Base-by-base conservation (phyloP, 2,329 filamentous ascomycete genomes). In the Fusarium sp. region DNA sequence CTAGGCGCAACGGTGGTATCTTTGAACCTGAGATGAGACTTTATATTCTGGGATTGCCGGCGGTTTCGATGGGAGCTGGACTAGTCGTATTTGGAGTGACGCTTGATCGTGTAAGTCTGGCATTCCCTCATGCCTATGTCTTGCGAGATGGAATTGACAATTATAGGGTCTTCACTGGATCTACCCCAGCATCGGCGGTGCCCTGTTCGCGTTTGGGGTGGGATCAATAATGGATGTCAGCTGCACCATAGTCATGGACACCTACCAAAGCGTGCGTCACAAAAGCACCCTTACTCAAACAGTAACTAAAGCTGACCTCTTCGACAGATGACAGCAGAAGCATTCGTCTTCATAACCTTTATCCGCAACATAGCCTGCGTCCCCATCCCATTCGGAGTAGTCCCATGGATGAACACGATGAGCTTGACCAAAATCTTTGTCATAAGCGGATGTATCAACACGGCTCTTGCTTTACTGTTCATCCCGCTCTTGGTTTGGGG, bases 161-260 rank as follows among this genome's bases (percentile, higher is more conserved):
- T 29, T 0, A 20, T n/a, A 84, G 82, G 82, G 82, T 0, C 80
- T 83, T 80, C 83, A 84, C 24, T 84, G 82, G 81, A 81, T 84
- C 3, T 80, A 77, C 10, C 82, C 83, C 0, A 82, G 77, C 18
- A 69, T 84, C 3, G 82, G 78, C 0, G 79, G 80, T 2, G 80
- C 74, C 1, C 60, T 83, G 2, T 83, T 82, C 22, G 79, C 78
- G 0, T 82, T 83, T 37, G 82, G 81, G 0, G 68, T 84, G 0
- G 82, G 82, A 5, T 76, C 80, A 61, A 81, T 82, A 24, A 74
- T 78, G 34, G 82, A 83, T 38, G 78, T 79, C 2, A 62, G 66
- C 11, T 77, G 81, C 45, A 82, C 79, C 1, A 62, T 81, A 29
- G 72, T 82, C 11, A 79, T 82, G 38, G 81, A 82, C 50, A 76